Base-by-base conservation (phyloP, 345 rosid genomes). In the Arabidopsis arenosa region DNA sequence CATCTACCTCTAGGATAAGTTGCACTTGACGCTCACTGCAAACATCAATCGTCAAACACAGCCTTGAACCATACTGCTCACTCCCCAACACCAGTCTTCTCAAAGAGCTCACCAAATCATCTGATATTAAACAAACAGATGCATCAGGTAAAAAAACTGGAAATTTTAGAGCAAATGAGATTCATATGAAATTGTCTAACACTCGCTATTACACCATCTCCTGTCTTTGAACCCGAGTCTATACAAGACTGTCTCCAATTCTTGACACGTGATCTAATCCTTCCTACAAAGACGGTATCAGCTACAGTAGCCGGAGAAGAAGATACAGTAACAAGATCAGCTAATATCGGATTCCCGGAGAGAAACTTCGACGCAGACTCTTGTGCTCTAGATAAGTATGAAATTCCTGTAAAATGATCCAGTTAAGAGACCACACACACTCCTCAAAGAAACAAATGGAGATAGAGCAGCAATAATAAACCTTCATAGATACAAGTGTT, bases 401-500 rank as follows among this genome's bases (percentile, higher is more conserved):
- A 90, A 67, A 94, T 85, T 61, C 97, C 98, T 94, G 70, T 61
- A 23, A 45, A 56, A 64, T 15, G 32, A 67, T 70, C 15, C 59
- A 52, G 9, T 68, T 18, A 32, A 63, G 49, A 64, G 40, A 60
- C n/a, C 54, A 70, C 3, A 70, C 54, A 70, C 3, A 70, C 39
- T 43, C 62, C 51, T 56, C 23, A 35, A 12, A 11, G 61, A 70
- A 54, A 63, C 18, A 37, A 55, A 5, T 17, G 6, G 62, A 47
- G 60, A 76, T 15, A 55, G 62, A 11, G 18, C 2, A 36, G 47
- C 17, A 48, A 39, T 2, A 14, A 7, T 10, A 56, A 32, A 92
- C 98, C 98, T 70, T 94, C 86, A 74, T 88, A 83, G 55, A 94
- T 86, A 70, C 97, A 94, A 57, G 92, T 79, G 79, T 92, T 94